Percentiles rank a stretch among this genome's conserved stretches.
These are phyloP conservation scores for Wickerhamomyces ciferrii DNA, from an alignment of 805 yeast genomes.

Conservation along the genomic window DNA sequence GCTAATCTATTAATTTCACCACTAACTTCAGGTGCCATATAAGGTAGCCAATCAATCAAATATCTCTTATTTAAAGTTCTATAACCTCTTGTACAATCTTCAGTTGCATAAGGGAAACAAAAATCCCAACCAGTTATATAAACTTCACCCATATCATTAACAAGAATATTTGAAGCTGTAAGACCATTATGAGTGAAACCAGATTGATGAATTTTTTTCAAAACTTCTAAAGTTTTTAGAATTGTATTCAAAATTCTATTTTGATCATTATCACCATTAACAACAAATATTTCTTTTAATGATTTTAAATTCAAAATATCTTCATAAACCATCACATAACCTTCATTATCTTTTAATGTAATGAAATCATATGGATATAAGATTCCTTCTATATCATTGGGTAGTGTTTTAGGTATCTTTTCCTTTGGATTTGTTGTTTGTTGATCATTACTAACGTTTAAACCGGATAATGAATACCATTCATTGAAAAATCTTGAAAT, in stretches of 20 bases:
- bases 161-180: constrained; percentile 31
- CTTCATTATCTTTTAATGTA: constrained; percentile 5
- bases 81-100: constrained; percentile 36
- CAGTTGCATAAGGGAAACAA: constrained; percentile 34
- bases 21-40: constrained; percentile 45
- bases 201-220: constrained; percentile 29
- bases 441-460: background rate
- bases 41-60: constrained; percentile 36
- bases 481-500: constrained; percentile 16
- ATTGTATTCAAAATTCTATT: constrained; percentile 16
- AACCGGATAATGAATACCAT: constrained; percentile 17
- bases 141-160: constrained; percentile 30
- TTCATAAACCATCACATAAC: constrained; percentile 14
- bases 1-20: constrained; percentile 32
- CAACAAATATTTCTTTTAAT: constrained; percentile 11
- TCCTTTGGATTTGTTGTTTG: background rate
- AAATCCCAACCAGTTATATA: constrained; percentile 45
- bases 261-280: constrained; percentile 5
- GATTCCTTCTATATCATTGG: constrained; percentile 11
- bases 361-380: constrained; percentile 15
- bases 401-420: constrained; percentile 8
- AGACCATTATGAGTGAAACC: constrained; percentile 46
- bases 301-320: constrained; percentile 13
- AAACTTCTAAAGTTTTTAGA: constrained; percentile 18
- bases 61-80: constrained; percentile 34